Evolutionary conservation across 768 basidiomycete genomes (phyloP), one percentile per base, ranked within the genome.

Genomic region (Russula virescens): DNA sequence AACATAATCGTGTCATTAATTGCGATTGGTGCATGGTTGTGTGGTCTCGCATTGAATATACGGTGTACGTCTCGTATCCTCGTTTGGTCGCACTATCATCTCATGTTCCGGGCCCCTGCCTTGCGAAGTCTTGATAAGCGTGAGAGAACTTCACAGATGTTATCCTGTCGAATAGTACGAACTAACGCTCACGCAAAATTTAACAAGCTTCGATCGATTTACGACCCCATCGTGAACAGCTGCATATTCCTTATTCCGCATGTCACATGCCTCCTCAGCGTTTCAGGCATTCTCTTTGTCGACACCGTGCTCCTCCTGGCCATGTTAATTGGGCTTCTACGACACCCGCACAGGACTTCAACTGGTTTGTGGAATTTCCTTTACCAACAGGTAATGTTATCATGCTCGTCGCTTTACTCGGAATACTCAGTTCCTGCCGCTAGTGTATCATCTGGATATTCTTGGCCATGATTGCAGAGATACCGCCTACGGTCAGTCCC

Each of bases 331-430:
- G 59, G 59, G 11, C 51, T 60, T 23, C 18, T 60, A 13, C 59
- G 51, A 53, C 51, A 53, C 5, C 31, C 43, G 13, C 18, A 46
- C 21, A 25, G 28, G 21, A 25, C 14, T 26, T 23, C 59, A 53
- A n/a, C 21, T 13, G 51, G 43, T 3, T 35, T 64, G 31, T 64
- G 63, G 63, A 19, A 28, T 8, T 23, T 64, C 10, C 58, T 64
- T 45, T 60, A 60, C 51, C 63, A 55, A 64, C 58, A 64, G 47
- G 63, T 64, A 13, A 55, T 10, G 6, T 28, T 10, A 23, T 3
- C 5, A 23, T 10, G 11, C 18, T 9, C 23, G 5, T 38, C 13
- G 38, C 10, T 19, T 13, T 16, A 2, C 16, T 3, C 42, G 42
- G 42, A 8, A 19, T 43, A 18, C 42, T 43, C 16, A 43, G 18